phyloP scores from a whole-genome alignment of 2,329 filamentous ascomycete genomes.

The Botrytis deweyae region DNA sequence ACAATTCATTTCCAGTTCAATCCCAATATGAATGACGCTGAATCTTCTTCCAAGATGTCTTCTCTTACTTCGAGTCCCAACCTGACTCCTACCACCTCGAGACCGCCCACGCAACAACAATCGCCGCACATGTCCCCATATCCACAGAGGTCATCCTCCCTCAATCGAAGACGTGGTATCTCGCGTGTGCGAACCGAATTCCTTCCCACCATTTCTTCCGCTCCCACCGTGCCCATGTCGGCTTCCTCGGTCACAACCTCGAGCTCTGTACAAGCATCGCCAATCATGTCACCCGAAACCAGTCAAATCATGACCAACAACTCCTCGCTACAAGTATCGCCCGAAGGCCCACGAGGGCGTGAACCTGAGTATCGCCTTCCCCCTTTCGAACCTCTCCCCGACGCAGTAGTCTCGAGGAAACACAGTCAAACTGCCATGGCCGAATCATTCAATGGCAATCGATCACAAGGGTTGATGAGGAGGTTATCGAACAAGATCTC shows the following conservation, averaged over 20 bases:
- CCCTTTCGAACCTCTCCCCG: constrained; percentile 65
- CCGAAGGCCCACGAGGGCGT: constrained; percentile 58
- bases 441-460: constrained; percentile 56
- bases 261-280: constrained; percentile 55
- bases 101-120: constrained; percentile 5
- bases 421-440: constrained; percentile 63
- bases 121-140: constrained; percentile 12
- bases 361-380: constrained; percentile 53
- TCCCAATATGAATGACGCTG: background rate
- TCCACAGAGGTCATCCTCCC: constrained; percentile 19
- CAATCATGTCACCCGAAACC: constrained; percentile 56
- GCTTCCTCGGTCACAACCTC: constrained; percentile 55
- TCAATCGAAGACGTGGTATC: constrained; percentile 28
- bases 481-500: constrained; percentile 79
- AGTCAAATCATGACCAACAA: constrained; percentile 53
- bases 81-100: constrained; percentile 2
- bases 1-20: background rate
- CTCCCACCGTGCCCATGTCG: constrained; percentile 49
- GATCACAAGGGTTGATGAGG: constrained; percentile 71
- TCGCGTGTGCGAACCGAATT: constrained; percentile 39
- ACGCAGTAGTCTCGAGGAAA: constrained; percentile 63
- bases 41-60: constrained; percentile 14
- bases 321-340: constrained; percentile 66
- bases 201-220: constrained; percentile 31
- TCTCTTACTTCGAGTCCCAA: constrained; percentile 15